Evolutionary conservation across 1,284 basidiomycete species (phyloP), one percentile per base, ranked within the genome.

Genomic region (Taiwanofungus camphoratus): DNA sequence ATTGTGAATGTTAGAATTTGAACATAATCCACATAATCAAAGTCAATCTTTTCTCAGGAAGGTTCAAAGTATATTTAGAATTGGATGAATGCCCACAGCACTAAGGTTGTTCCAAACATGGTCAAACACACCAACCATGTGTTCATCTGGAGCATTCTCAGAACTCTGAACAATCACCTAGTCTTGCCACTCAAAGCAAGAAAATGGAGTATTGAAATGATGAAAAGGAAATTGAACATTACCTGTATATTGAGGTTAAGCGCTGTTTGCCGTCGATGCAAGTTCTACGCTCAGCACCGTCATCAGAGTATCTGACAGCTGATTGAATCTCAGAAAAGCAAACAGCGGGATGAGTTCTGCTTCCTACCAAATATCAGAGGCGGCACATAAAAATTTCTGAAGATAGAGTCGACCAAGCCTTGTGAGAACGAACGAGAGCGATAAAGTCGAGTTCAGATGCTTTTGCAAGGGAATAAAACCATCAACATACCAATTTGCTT

Each of bases 251-350:
- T 0, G 79, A 82, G 0, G 82, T 86, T 44, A 88, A 56, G 16
- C 86, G 66, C 54, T 88, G 85, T 58, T 88, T 88, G 6, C 86
- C 85, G 54, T 87, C 86, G n/a, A 88, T 85, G 50, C 83, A 88
- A 0, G 77, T 76, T 49, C 75, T 74, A 0, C 60, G 67, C 52
- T 87, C 82, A 0, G 70, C 64, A 0, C 84, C 85, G 52, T 86
- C 82, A 0, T 79, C 73, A 16, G 62, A 16, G 11, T 52, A 51
- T n/a, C 54, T 53, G 8, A 65, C 61, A 12, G 63, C 66, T 68
- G 18, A 38, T n/a, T 20, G 22, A 9, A 9, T 3, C 19, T 13
- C 37, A 11, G 7, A 9, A 5, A 15, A 12, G 3, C n/a, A 8
- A 33, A 13, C 33, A 3, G 19, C 23, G 29, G 9, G 15, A 27